These are phyloP conservation scores for Cladophialophora chaetospira DNA, from an alignment of 2,329 filamentous ascomycete species.

Conservation along the genomic window DNA sequence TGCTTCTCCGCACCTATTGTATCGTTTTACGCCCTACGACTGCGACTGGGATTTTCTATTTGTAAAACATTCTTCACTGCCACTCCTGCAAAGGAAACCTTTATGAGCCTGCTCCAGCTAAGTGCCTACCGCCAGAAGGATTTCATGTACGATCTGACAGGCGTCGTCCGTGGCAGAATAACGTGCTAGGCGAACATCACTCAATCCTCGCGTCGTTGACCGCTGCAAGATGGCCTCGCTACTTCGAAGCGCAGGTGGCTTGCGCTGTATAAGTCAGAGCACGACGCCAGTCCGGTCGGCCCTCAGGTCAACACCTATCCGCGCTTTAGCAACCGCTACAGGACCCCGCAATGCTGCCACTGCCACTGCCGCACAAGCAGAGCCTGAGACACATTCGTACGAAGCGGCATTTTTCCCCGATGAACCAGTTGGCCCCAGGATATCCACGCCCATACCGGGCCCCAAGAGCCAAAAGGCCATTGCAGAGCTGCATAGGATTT, in stretches of 20 bases:
- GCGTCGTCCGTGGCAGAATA: no score
- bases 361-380: constrained; percentile 23
- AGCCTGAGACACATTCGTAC: constrained; percentile 12
- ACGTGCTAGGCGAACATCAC: no score
- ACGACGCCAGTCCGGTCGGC: constrained; percentile 13
- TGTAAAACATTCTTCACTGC: background rate
- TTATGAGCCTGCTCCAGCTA: no score
- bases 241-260: constrained; percentile 16
- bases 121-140: no score
- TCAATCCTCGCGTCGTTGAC: no score
- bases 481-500: constrained; percentile 72
- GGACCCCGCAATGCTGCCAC: constrained; percentile 22
- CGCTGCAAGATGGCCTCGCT: constrained; percentile 28
- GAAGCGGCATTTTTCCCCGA: constrained; percentile 59
- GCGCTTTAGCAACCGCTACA: constrained; percentile 22
- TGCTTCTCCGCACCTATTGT: constrained; percentile 7
- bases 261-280: constrained; percentile 20
- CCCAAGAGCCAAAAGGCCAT: constrained; percentile 71
- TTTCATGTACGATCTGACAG: no score
- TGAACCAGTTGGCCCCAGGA: constrained; percentile 58
- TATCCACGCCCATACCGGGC: constrained; percentile 69
- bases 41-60: background rate
- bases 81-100: no score
- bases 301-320: constrained; percentile 16
- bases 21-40: constrained; percentile 2